These are phyloP conservation scores for Exophiala phaeomuriformis DNA, from an alignment of 2,329 filamentous ascomycete species.

Conservation along the genomic window DNA sequence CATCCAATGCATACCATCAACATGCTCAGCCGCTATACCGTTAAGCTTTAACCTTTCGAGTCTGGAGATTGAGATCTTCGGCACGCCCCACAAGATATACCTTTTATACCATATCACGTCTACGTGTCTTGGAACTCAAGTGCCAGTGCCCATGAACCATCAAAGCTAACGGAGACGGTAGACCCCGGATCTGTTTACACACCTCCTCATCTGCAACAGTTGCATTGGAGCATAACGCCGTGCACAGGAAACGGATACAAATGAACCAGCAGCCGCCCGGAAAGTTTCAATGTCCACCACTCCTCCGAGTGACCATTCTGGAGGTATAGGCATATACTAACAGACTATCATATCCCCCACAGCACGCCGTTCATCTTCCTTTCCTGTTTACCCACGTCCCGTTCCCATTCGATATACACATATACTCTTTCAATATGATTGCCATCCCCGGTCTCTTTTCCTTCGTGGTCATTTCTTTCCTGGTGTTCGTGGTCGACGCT, in stretches of 20 bases:
- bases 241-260: neutral
- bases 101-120: neutral
- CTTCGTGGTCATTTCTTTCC: constrained; percentile 1
- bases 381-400: too few relatives aligned
- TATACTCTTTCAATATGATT: neutral
- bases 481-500: neutral
- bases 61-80: neutral
- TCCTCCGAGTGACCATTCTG: neutral
- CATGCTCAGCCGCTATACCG: too few relatives aligned
- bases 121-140: too few relatives aligned
- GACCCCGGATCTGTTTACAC: neutral
- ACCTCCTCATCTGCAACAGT: too few relatives aligned
- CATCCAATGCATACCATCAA: too few relatives aligned
- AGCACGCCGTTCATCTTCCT: too few relatives aligned
- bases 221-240: neutral
- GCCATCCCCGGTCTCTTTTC: neutral
- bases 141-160: too few relatives aligned
- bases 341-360: too few relatives aligned
- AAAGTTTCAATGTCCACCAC: neutral
- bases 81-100: neutral
- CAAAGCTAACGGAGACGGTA: neutral
- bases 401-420: too few relatives aligned
- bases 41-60: too few relatives aligned
- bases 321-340: too few relatives aligned
- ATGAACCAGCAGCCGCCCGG: constrained; percentile 10